Evolutionary conservation across 495 filamentous ascomycete species (phyloP).

Genomic region (Daldinia childiae): DNA sequence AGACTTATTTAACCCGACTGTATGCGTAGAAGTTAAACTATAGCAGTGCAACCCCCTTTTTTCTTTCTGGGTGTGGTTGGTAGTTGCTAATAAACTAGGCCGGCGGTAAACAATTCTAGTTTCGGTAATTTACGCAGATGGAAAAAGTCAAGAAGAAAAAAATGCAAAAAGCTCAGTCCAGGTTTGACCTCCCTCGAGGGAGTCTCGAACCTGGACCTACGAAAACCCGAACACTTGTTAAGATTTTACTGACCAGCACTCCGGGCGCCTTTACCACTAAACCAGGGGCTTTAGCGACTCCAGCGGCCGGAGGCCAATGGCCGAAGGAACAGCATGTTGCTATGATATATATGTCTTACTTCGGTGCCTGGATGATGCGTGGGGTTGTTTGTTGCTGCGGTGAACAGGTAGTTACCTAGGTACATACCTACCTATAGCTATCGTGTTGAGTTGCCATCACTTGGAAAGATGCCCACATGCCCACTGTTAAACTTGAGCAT

Average conservation of each 20-base stretch:
- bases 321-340: not conserved
- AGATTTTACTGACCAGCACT: not conserved
- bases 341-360: not conserved
- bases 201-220: not conserved
- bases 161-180: slow-evolving; percentile 1
- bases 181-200: not conserved
- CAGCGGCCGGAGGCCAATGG: not conserved
- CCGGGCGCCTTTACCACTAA: not conserved
- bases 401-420: not conserved
- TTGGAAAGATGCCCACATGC: not conserved
- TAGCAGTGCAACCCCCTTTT: too few relatives aligned
- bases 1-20: too few relatives aligned
- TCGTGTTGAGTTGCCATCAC: not conserved
- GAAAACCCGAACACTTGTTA: slow-evolving; percentile 1
- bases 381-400: not conserved
- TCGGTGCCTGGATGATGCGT: not conserved
- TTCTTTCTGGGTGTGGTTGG: not conserved
- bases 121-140: not conserved
- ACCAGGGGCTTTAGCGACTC: not conserved
- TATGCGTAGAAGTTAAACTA: not conserved
- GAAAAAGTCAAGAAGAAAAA: not conserved
- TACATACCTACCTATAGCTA: not conserved
- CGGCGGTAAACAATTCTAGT: too few relatives aligned
- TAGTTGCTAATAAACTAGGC: too few relatives aligned
- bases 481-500: not conserved